Evolutionary conservation across 768 basidiomycete species (phyloP).

Genomic region (Pleurotus cornucopiae): DNA sequence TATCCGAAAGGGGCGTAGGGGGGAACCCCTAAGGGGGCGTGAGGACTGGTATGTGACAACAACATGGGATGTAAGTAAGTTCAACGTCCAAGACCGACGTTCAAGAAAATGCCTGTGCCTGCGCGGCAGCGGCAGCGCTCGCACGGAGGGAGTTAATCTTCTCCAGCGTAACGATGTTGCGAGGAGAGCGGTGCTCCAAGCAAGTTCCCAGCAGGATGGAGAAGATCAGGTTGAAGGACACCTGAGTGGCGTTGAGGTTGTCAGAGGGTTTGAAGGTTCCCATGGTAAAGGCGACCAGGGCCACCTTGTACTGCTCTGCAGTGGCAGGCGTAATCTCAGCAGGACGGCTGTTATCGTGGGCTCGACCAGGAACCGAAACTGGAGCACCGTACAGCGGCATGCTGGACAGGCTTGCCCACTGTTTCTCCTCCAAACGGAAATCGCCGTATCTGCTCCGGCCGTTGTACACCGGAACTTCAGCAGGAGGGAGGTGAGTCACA

Average conservation of each 20-base stretch:
- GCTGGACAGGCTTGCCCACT: not conserved
- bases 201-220: not conserved
- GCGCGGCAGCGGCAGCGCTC: not conserved
- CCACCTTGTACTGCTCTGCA: not conserved
- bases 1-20: too few species aligned
- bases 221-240: not conserved
- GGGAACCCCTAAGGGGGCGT: too few species aligned
- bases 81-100: not conserved
- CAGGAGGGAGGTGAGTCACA: not conserved
- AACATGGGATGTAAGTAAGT: not conserved
- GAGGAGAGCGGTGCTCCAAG: too few species aligned
- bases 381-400: not conserved
- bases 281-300: not conserved
- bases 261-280: not conserved
- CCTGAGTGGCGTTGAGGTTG: not conserved
- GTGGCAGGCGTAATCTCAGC: not conserved
- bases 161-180: not conserved
- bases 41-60: not conserved
- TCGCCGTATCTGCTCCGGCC: not conserved
- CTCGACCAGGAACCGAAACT: too few species aligned
- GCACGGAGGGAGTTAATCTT: not conserved
- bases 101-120: not conserved
- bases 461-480: not conserved
- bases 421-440: not conserved
- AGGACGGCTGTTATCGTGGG: not conserved